Evolutionary conservation across 148 eudicot genomes (phyloP).

Genomic region (Chenopodium album): DNA sequence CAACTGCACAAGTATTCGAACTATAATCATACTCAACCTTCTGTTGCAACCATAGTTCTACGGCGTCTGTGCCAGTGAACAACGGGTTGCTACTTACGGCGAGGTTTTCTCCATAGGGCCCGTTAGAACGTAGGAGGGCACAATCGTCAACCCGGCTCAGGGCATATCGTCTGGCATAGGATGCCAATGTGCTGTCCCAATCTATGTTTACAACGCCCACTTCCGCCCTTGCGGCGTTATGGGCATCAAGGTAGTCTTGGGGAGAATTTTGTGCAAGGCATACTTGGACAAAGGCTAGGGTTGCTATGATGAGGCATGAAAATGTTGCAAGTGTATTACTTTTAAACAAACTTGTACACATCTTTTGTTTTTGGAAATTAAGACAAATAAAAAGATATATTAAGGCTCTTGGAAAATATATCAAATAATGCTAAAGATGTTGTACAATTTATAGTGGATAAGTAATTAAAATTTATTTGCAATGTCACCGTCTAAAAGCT

Average conservation of each 20-base stretch:
- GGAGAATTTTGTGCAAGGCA: slow-evolving; percentile 41
- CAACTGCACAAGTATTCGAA: slow-evolving; percentile 33
- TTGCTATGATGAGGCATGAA: background rate
- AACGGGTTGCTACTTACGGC: slow-evolving; percentile 16
- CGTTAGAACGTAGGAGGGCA: slow-evolving; percentile 29
- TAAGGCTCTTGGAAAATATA: too few relatives aligned
- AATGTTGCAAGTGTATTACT: background rate
- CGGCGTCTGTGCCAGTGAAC: slow-evolving; percentile 21
- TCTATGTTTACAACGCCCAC: slow-evolving; percentile 31
- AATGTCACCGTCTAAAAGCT: too few relatives aligned
- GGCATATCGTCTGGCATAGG: slow-evolving; percentile 37
- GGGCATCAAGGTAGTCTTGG: slow-evolving; percentile 36
- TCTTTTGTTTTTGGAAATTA: too few relatives aligned
- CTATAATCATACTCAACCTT: slow-evolving; percentile 29
- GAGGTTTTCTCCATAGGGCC: slow-evolving; percentile 39
- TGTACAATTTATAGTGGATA: too few relatives aligned
- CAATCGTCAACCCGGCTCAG: slow-evolving; percentile 27
- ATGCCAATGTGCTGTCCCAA: slow-evolving; percentile 32
- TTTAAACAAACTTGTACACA: too few relatives aligned
- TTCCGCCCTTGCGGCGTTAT: slow-evolving; percentile 32
- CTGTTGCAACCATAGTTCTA: slow-evolving; percentile 33
- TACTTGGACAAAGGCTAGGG: background rate
- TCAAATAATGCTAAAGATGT: too few relatives aligned
- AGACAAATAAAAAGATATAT: too few relatives aligned
- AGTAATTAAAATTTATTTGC: too few relatives aligned